Percentiles rank a stretch among this genome's conserved stretches.
These are phyloP conservation scores for Plasmodium inui DNA, from an alignment of 169 alveolate species.

Conservation along the genomic window DNA sequence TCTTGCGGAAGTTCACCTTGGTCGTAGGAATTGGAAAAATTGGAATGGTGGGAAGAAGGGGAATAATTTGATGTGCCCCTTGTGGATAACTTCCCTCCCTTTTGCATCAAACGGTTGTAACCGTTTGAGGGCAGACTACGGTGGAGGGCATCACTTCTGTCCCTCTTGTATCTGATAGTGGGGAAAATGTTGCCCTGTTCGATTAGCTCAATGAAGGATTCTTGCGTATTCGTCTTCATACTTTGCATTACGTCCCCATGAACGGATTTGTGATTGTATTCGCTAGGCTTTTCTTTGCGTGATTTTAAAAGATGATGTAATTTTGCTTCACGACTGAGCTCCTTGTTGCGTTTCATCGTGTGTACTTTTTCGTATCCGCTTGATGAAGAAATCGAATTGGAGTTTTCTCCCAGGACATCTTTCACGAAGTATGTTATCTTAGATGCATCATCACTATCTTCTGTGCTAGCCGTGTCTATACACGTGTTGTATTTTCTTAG, in stretches of 20 bases:
- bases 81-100: neutral
- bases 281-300: constrained; percentile 2
- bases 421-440: constrained; percentile 21
- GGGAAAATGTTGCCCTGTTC: constrained; percentile 36
- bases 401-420: constrained; percentile 27
- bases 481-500: constrained; percentile 6
- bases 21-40: neutral
- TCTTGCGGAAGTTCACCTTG: neutral
- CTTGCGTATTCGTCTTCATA: constrained; percentile 20
- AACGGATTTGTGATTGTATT: neutral
- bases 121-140: neutral
- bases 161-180: neutral
- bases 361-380: neutral
- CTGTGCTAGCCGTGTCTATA: constrained; percentile 29
- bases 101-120: neutral
- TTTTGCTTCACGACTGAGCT: constrained; percentile 11
- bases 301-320: neutral
- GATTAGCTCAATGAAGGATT: constrained; percentile 52
- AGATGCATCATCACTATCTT: constrained; percentile 44
- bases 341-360: neutral
- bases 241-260: constrained; percentile 14
- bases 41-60: neutral
- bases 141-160: neutral
- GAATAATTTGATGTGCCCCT: neutral
- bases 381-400: constrained; percentile 37